phyloP scores from a whole-genome alignment of 2,329 filamentous ascomycete species.

The Chaetomium globosum region DNA sequence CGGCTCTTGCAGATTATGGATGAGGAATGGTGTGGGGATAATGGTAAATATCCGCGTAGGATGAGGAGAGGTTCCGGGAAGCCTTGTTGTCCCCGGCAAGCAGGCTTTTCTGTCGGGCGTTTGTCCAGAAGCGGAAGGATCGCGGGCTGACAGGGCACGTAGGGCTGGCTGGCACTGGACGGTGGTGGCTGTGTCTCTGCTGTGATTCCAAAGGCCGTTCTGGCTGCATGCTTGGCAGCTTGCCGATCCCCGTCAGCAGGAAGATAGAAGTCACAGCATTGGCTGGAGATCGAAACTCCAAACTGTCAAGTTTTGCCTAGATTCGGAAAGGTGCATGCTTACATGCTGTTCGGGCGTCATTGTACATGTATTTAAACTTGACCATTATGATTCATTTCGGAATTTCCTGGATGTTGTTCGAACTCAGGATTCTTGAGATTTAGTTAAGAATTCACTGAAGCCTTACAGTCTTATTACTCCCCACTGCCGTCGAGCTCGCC shows the following conservation, averaged over 20 bases:
- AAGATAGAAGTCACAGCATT: not conserved
- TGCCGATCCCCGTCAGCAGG: not conserved
- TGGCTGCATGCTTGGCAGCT: not conserved
- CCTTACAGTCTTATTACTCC: not conserved
- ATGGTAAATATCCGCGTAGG: constrained; percentile 19
- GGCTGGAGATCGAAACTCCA: not conserved
- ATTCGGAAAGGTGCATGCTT: not conserved
- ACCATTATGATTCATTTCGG: not conserved
- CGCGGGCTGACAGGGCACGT: not conserved
- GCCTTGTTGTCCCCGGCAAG: not conserved
- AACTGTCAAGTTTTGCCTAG: not conserved
- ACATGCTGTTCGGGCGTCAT: not conserved
- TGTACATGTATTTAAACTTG: not conserved
- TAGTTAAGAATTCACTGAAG: not conserved
- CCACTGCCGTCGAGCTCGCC: not conserved
- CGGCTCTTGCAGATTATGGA: constrained; percentile 20
- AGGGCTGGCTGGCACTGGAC: not conserved
- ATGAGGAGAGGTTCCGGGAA: not conserved
- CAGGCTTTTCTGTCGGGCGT: not conserved
- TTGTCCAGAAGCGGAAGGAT: not conserved
- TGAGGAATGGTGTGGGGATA: constrained; percentile 17
- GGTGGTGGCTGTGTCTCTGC: not conserved
- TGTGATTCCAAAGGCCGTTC: too few relatives aligned
- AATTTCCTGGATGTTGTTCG: not conserved
- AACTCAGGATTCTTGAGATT: not conserved